Percentiles rank a stretch among this genome's conserved stretches.
Conservation (phyloP, 2,329 filamentous ascomycete genomes). For the Exophiala sideris region DNA sequence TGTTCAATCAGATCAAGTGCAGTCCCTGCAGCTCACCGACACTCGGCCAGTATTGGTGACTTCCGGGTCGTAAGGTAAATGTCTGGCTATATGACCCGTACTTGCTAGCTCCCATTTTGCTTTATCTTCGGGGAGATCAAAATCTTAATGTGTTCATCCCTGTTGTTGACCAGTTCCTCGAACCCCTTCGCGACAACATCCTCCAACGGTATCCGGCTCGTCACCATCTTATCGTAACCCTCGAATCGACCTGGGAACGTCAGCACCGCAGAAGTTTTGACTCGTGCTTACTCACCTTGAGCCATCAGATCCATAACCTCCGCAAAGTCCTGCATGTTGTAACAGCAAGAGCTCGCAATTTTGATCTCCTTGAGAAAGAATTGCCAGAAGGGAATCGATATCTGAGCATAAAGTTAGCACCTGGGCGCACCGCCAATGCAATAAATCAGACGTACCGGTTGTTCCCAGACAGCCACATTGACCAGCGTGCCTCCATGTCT, state of each 20-base stretch:
- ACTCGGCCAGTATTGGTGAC: no score
- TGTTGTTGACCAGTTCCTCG: conserved; percentile 55
- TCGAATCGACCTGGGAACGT: conserved; percentile 31
- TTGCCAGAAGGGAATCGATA: conserved; percentile 7
- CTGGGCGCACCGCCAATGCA: not conserved
- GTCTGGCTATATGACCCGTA: not conserved
- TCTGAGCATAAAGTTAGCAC: not conserved
- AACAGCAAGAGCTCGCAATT: conserved; percentile 32
- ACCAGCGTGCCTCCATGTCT: conserved; percentile 32
- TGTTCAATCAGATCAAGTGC: no score
- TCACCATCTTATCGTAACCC: conserved; percentile 53
- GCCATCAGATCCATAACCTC: conserved; percentile 34
- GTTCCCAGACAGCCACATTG: conserved; percentile 36
- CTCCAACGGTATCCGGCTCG: conserved; percentile 53
- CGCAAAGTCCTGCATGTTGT: conserved; percentile 34
- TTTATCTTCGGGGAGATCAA: conserved; percentile 42
- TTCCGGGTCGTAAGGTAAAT: no score
- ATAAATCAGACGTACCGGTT: conserved; percentile 28
- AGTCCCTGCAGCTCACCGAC: no score
- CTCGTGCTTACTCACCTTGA: conserved; percentile 27
- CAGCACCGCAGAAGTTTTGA: no score
- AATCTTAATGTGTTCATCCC: conserved; percentile 62
- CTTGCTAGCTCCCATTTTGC: no score
- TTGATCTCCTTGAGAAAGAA: conserved; percentile 18
- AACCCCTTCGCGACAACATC: conserved; percentile 57